phyloP scores from a whole-genome alignment of 257 asterid species.

The Solanum bukasovii region DNA sequence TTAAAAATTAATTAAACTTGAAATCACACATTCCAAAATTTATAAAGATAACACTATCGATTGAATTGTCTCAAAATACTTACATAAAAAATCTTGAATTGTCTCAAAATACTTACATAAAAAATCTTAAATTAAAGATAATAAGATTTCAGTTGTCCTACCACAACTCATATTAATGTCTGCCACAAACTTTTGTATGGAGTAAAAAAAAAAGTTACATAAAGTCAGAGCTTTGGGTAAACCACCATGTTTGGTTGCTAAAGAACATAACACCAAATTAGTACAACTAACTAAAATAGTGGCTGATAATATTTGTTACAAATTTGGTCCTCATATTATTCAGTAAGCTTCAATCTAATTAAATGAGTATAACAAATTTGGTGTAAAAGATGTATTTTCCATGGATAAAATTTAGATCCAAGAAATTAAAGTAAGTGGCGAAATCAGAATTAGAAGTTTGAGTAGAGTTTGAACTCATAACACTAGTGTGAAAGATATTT shows the following conservation, averaged over 20 bases:
- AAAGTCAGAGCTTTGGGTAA: not conserved
- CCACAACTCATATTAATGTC: not conserved
- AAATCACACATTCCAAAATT: rapidly evolving
- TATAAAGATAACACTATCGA: too few species aligned
- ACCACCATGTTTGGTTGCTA: not conserved
- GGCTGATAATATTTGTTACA: not conserved
- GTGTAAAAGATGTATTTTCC: not conserved
- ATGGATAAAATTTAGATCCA: not conserved
- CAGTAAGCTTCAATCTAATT: not conserved
- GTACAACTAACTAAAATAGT: not conserved
- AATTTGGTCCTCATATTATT: not conserved
- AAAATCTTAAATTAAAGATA: not conserved
- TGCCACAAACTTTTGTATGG: not conserved
- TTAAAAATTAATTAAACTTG: rapidly evolving
- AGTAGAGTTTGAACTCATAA: too few species aligned
- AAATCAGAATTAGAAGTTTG: too few species aligned
- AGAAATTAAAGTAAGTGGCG: not conserved
- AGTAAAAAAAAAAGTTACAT: not conserved
- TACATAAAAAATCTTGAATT: not conserved
- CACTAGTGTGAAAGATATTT: too few species aligned
- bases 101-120: not conserved
- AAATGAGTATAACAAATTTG: not conserved
- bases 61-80: too few species aligned
- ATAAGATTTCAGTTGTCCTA: rapidly evolving
- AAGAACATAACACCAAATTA: not conserved